A percentile compares a stretch with the other conserved stretches of the same genome.
Evolutionary conservation across 345 rosid genomes (phyloP).

Genomic region (Salix udensis): DNA sequence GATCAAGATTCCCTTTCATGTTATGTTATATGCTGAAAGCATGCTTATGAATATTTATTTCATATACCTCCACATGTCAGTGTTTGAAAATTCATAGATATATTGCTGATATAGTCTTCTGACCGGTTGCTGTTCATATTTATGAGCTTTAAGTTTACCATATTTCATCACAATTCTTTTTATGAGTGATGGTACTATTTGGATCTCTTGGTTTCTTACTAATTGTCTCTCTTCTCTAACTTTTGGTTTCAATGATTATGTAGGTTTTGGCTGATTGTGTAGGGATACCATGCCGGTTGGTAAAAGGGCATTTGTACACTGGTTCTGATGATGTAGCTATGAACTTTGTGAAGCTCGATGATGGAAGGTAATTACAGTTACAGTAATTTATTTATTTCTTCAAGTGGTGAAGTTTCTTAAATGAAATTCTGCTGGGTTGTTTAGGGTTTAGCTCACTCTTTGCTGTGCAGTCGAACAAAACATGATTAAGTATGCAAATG

Average conservation of each 20-base stretch:
- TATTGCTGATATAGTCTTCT: background rate
- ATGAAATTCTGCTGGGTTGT: background rate
- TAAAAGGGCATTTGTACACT: constrained; percentile 83
- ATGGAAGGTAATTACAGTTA: constrained; percentile 64
- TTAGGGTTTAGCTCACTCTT: constrained; percentile 9
- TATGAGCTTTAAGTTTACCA: background rate
- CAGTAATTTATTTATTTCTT: background rate
- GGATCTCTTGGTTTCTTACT: background rate
- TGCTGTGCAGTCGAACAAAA: background rate
- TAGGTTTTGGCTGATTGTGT: constrained; percentile 88
- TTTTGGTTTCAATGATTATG: constrained; percentile 21
- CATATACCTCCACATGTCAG: background rate
- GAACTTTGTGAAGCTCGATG: constrained; percentile 82
- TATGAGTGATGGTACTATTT: constrained; percentile 3
- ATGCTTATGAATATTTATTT: background rate
- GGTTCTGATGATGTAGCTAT: constrained; percentile 88
- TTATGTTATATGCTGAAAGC: background rate
- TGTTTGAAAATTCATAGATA: background rate
- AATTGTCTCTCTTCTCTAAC: constrained; percentile 8
- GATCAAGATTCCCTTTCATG: background rate
- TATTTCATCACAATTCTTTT: background rate
- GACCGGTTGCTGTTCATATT: background rate
- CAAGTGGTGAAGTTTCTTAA: background rate
- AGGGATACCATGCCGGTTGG: constrained; percentile 85
- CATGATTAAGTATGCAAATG: constrained; percentile 5